Base-by-base conservation (phyloP, 2,329 filamentous ascomycete species). In the Fragosphaeria purpurea region DNA sequence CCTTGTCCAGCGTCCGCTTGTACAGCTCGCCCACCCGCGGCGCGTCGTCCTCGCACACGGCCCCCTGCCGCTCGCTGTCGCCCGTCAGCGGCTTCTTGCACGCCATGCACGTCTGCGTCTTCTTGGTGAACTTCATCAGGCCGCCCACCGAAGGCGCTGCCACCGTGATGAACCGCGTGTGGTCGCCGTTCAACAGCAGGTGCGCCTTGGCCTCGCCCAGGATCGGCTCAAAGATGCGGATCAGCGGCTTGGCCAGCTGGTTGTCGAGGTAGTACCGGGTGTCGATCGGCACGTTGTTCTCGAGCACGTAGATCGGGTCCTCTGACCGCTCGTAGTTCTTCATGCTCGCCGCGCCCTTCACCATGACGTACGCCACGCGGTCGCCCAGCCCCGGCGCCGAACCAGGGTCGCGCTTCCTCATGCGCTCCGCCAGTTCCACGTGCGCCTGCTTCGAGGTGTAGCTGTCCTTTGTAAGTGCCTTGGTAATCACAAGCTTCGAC, bases 261-360 rank as follows among this genome's bases (percentile, higher is more conserved):
- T 98, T 98, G 66, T 98, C 93, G 22, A 98, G 82, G 67, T 98
- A 98, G 72, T 97, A 98, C 67, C 88, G 93, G 4, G 93, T 97
- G 68, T 98, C 93, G 63, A 98, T 95, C 9, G 93, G 93, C 51
- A 98, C 79, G 61, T 97, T 98, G 76, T 98, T 86, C 67, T 98
- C 94, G 2, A 98, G 79, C 11, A 98, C 93, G 68, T 85, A 98
- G 61, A 98, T 89, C 2, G 93, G 93, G 63, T 98, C 93, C 69
- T 98, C 93, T 1, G 89, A 95, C 59, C 91, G 89, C 65, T 98
- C 93, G 70, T 94, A 98, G 65, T 95, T 96, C 70, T 90, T 97
- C 50, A 88, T 84, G 22, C 88, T 89, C 11, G 85, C 80, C 5
- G 89, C 81, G 54, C 90, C 91, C 68, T 95, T 94, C 62, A 97